phyloP scores from a whole-genome alignment of 805 yeast genomes.

The Priceomyces melissophilus region DNA sequence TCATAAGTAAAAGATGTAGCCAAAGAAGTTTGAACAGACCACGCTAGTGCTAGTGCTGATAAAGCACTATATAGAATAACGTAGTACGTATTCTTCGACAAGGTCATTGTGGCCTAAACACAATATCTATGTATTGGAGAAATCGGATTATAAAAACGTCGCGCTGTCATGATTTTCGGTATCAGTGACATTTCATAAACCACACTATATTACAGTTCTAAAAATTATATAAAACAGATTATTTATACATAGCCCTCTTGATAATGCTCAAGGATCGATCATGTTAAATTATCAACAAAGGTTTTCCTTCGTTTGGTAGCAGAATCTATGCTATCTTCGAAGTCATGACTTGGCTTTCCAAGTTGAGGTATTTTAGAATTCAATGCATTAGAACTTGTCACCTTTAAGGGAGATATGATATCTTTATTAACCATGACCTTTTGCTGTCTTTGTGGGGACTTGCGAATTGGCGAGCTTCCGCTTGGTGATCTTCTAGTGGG shows the following conservation, averaged over 20 bases:
- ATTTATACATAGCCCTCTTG: too few relatives aligned
- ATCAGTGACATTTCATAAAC: neutral
- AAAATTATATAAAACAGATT: too few relatives aligned
- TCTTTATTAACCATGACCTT: neutral
- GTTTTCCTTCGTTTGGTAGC: neutral
- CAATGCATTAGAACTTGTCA: neutral
- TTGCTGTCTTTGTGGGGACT: neutral
- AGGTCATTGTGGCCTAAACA: conserved; percentile 3
- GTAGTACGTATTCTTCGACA: conserved; percentile 12
- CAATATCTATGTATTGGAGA: neutral
- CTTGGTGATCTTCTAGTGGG: neutral
- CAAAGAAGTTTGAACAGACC: conserved; percentile 21
- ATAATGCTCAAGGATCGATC: too few relatives aligned
- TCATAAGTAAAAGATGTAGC: conserved; percentile 18
- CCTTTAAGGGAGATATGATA: conserved; percentile 2
- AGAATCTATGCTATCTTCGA: conserved; percentile 2
- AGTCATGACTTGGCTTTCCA: conserved; percentile 3
- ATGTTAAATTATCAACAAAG: too few relatives aligned
- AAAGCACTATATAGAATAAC: conserved; percentile 16
- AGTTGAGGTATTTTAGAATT: conserved; percentile 7
- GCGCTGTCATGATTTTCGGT: conserved; percentile 1
- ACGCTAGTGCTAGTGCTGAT: conserved; percentile 17
- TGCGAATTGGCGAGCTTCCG: neutral
- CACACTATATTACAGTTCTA: too few relatives aligned
- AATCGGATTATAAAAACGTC: neutral